These are phyloP conservation scores for Fragilaria crotonensis DNA, from an alignment of 108 stramenopile species.

Conservation along the genomic window DNA sequence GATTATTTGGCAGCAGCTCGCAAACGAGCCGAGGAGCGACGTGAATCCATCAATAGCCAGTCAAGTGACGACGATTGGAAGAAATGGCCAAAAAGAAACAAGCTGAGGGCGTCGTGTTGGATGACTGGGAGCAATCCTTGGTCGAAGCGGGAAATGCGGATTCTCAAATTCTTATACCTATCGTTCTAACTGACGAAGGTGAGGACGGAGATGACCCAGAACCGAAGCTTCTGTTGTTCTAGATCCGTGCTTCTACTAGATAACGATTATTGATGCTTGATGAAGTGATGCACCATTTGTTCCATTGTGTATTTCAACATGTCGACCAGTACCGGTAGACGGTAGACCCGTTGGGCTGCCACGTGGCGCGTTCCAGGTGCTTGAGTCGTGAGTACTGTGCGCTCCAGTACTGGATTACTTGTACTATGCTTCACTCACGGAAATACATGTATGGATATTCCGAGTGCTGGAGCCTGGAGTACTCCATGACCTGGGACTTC, in stretches of 20 bases:
- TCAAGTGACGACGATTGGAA: constrained; percentile 39
- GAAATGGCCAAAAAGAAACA: constrained; percentile 23
- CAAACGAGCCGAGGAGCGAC: constrained; percentile 19
- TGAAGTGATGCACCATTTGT: too few species aligned
- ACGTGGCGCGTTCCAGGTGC: too few species aligned
- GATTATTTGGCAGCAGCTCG: constrained; percentile 41
- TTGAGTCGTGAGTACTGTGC: too few species aligned
- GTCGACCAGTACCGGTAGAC: too few species aligned
- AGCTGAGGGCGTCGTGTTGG: constrained; percentile 18
- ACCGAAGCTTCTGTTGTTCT: background rate
- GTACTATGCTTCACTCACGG: too few species aligned
- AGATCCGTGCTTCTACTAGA: too few species aligned
- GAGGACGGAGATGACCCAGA: constrained; percentile 4
- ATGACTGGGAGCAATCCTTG: constrained; percentile 40
- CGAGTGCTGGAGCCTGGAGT: too few species aligned
- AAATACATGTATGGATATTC: too few species aligned
- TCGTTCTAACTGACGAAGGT: background rate
- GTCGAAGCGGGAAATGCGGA: constrained; percentile 40
- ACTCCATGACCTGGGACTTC: too few species aligned
- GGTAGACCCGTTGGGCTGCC: too few species aligned
- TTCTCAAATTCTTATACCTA: constrained; percentile 31
- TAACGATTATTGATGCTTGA: constrained; percentile 15
- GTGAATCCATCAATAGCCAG: constrained; percentile 10
- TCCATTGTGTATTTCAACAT: too few species aligned
- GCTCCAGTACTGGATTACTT: too few species aligned